These are phyloP conservation scores for Suhomyces chickasaworum DNA, from an alignment of 1,139 yeast species.

Conservation along the genomic window DNA sequence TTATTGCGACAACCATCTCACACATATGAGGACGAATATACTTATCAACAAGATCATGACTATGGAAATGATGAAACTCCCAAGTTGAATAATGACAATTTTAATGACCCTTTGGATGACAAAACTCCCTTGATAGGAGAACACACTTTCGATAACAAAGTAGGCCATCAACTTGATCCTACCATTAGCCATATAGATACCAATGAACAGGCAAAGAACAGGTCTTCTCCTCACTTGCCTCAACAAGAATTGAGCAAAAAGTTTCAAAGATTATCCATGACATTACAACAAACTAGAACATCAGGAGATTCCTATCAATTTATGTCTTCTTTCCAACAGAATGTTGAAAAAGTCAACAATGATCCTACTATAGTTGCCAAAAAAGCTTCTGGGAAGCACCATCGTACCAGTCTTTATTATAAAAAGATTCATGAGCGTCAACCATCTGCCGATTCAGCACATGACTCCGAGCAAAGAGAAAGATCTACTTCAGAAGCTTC, in stretches of 20 bases:
- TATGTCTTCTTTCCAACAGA: slow-evolving; percentile 46
- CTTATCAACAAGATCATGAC: slow-evolving; percentile 6
- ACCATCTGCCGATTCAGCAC: neutral
- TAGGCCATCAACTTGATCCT: slow-evolving; percentile 18
- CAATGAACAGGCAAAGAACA: neutral
- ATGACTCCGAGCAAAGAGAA: neutral
- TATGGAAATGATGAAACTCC: slow-evolving; percentile 38
- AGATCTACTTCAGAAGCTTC: neutral
- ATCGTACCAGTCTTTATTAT: slow-evolving; percentile 38
- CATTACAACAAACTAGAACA: slow-evolving; percentile 38
- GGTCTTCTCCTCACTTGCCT: slow-evolving; percentile 28
- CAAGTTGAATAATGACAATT: slow-evolving; percentile 19
- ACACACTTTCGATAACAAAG: slow-evolving; percentile 16
- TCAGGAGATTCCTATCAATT: slow-evolving; percentile 46
- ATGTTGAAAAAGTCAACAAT: slow-evolving; percentile 29
- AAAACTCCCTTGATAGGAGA: slow-evolving; percentile 33
- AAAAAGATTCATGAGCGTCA: slow-evolving; percentile 27
- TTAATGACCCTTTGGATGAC: slow-evolving; percentile 26
- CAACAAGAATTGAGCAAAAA: slow-evolving; percentile 39
- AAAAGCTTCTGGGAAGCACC: slow-evolving; percentile 13
- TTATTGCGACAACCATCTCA: slow-evolving; percentile 26
- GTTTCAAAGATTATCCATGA: slow-evolving; percentile 44
- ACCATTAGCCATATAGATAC: slow-evolving; percentile 11
- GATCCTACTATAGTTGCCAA: slow-evolving; percentile 13
- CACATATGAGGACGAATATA: slow-evolving; percentile 14